Conservation (phyloP, 805 yeast genomes). For the Schizosaccharomyces octosporus region DNA sequence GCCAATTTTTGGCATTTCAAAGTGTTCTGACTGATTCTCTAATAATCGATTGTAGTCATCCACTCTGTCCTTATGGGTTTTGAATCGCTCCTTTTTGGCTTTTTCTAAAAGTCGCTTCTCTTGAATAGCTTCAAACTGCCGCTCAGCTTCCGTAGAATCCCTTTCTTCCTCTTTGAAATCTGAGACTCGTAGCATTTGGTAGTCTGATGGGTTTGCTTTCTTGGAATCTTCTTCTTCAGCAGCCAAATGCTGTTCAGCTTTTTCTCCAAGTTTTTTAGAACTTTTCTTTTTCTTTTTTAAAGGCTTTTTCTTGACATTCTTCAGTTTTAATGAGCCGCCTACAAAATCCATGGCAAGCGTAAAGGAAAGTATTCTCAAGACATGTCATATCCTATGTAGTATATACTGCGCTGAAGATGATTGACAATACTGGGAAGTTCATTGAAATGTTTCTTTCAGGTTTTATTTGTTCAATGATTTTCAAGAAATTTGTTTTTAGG, state of each 20-base stretch:
- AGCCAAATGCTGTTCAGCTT: background rate
- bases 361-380: no score
- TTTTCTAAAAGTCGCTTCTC: background rate
- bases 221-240: background rate
- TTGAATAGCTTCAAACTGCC: background rate
- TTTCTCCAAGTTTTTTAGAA: background rate
- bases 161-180: background rate
- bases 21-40: background rate
- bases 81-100: slow-evolving; percentile 4
- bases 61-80: slow-evolving; percentile 3
- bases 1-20: slow-evolving; percentile 2
- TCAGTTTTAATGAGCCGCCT: background rate
- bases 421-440: no score
- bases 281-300: background rate
- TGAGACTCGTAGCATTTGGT: background rate
- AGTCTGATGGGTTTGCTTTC: background rate
- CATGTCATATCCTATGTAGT: no score
- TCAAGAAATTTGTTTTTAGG: background rate
- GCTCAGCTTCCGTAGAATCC: background rate
- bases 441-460: no score
- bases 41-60: slow-evolving; percentile 4
- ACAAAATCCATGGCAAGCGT: background rate
- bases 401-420: no score
- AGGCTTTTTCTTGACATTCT: background rate
- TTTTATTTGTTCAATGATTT: background rate